phyloP scores from a whole-genome alignment of 2,329 filamentous ascomycete species.

The Alternaria solani region DNA sequence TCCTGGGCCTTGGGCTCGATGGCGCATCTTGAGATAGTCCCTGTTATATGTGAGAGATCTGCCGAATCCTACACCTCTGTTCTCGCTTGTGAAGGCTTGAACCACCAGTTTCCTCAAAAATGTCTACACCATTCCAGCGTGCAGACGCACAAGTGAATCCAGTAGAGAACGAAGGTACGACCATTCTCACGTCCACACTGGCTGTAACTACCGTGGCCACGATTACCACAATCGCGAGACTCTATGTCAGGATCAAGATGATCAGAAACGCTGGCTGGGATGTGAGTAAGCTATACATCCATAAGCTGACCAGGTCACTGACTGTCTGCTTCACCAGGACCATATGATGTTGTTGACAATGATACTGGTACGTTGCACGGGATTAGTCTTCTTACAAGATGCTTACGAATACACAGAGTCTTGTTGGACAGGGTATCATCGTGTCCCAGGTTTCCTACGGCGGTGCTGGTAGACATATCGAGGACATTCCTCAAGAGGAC shows the following conservation, averaged over 20 bases:
- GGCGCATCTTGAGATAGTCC: background rate
- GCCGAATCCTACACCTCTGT: background rate
- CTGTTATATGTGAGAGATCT: background rate
- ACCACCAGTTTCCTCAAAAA: background rate
- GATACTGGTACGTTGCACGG: conserved; percentile 38
- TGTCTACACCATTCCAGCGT: background rate
- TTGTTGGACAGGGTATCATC: conserved; percentile 53
- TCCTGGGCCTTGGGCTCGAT: background rate
- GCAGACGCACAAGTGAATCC: background rate
- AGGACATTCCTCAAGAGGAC: conserved; percentile 50
- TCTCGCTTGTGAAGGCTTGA: background rate
- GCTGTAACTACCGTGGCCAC: conserved; percentile 53
- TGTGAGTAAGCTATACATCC: conserved; percentile 38
- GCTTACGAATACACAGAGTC: conserved; percentile 34
- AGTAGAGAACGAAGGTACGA: conserved; percentile 40
- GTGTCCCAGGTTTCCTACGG: conserved; percentile 55
- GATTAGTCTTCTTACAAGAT: background rate
- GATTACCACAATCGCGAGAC: conserved; percentile 52
- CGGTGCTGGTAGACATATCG: conserved; percentile 58
- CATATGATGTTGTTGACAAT: conserved; percentile 55
- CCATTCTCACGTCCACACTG: conserved; percentile 54
- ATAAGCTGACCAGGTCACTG: background rate
- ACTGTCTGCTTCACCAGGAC: conserved; percentile 39
- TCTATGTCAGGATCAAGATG: conserved; percentile 60
- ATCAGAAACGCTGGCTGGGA: conserved; percentile 61